Percentiles rank a stretch among this genome's conserved stretches.
Evolutionary conservation across 176 grass and related monocot genomes (phyloP).

Genomic region (Oryza meyeriana): DNA sequence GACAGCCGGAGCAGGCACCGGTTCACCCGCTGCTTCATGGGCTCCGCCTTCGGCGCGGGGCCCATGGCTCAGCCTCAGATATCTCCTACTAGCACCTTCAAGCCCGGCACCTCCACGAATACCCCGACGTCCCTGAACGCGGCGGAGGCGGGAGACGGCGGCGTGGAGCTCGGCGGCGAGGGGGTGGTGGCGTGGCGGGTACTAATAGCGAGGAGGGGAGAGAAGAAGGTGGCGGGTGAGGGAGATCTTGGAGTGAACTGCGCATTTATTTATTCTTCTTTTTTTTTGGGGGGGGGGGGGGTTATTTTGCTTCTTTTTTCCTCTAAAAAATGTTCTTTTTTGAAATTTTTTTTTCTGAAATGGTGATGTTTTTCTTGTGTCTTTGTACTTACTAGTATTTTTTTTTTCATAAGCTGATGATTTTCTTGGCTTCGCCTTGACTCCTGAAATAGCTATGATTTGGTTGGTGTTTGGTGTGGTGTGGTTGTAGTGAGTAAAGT

Average conservation of each 20-base stretch:
- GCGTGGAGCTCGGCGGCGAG: not conserved
- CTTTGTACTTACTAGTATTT: not conserved
- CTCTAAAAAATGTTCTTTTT: not conserved
- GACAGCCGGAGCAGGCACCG: constrained; percentile 71
- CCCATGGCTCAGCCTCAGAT: constrained; percentile 25
- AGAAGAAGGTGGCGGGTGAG: constrained; percentile 36
- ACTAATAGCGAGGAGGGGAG: constrained; percentile 26
- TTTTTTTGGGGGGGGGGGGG: too few relatives aligned
- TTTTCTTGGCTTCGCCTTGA: not conserved
- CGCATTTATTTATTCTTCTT: constrained; percentile 35
- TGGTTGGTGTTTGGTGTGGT: constrained; percentile 13
- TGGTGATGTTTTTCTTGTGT: not conserved
- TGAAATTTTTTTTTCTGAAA: not conserved
- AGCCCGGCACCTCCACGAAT: too few relatives aligned
- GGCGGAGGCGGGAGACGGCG: not conserved
- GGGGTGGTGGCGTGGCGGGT: constrained; percentile 29
- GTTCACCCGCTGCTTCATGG: constrained; percentile 88
- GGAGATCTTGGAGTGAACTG: constrained; percentile 38
- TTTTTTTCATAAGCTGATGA: not conserved
- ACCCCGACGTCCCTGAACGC: not conserved
- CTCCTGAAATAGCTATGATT: not conserved
- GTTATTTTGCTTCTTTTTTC: not conserved
- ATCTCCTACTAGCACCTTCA: too few relatives aligned
- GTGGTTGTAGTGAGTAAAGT: too few relatives aligned
- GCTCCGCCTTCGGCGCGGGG: constrained; percentile 37